Conservation (phyloP, 179 eudicot species). For the Corrigiola litoralis region DNA sequence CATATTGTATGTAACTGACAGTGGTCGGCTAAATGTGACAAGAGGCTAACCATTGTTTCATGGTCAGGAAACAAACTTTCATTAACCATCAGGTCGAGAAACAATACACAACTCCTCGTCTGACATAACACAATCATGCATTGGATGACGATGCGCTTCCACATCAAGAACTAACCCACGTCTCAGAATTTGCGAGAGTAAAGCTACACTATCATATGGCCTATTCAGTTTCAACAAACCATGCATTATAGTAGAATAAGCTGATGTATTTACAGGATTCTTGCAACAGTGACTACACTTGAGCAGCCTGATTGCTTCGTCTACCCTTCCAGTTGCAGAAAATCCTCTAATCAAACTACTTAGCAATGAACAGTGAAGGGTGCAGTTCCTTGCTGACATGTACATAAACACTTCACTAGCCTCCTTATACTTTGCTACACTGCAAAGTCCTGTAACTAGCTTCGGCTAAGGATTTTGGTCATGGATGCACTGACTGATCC, state of each 20-base stretch:
- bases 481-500: no score
- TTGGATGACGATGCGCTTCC: constrained; percentile 16
- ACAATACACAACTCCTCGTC: constrained; percentile 16
- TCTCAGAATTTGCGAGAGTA: constrained; percentile 41
- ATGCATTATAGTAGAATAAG: constrained; percentile 38
- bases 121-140: constrained; percentile 15
- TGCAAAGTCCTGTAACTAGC: constrained; percentile 23
- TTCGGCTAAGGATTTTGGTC: no score
- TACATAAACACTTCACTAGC: constrained; percentile 20
- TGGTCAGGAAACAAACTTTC: constrained; percentile 17
- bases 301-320: constrained; percentile 34
- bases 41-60: constrained; percentile 34
- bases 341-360: constrained; percentile 31
- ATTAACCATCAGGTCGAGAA: constrained; percentile 17
- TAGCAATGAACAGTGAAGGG: constrained; percentile 22
- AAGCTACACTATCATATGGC: constrained; percentile 13
- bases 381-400: constrained; percentile 16
- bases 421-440: constrained; percentile 8
- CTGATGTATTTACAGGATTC: constrained; percentile 25
- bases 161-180: constrained; percentile 41
- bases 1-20: constrained; percentile 18
- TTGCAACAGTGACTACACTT: constrained; percentile 25
- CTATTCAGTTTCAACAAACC: constrained; percentile 33
- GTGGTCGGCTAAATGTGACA: constrained; percentile 29
- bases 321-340: constrained; percentile 35